Base-by-base conservation (phyloP, 1,284 basidiomycete species). In the Marasmius tenuissimus region DNA sequence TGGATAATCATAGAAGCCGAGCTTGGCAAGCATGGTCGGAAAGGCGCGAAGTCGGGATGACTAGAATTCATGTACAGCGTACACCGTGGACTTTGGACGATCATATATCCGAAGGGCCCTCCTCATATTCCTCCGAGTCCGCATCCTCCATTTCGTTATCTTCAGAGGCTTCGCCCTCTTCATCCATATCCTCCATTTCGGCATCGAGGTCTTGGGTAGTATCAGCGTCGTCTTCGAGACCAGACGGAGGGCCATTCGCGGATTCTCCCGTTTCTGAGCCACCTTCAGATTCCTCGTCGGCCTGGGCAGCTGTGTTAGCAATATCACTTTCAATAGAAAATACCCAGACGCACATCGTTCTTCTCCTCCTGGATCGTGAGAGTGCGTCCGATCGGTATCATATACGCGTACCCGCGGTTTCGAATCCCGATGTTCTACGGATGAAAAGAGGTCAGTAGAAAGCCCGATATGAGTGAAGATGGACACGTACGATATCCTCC, bases 281-380 rank as follows among this genome's bases (percentile, higher is more conserved):
- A 20, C 81, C 80, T 1, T 81, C 78, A 38, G 81, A 74, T 8
- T 77, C 77, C 34, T 80, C 77, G 42, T 83, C 81, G 27, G 79
- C 81, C 81, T 84, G 47, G 52, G 58, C 48, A 55, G 8, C 18
- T 16, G 34, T 54, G 48, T 50, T 4, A 63, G 62, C 20, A 35
- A 11, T 61, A 42, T 38, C 34, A 51, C 33, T 20, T 51, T 37
- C 18, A 57, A 35, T n/a, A 35, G 49, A 37, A 61, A 42, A 37
- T 37, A 58, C 49, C 61, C 33, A 53, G 14, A 42, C 35, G 76
- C 85, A 92, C 91, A 70, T 93, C 92, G 68, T 91, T 92, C 76
- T 90, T 91, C 74, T 93, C 91, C 70, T 93, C 91, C 64, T 88
- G 82, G 64, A 88, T 85, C 10, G 91, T 93, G 61, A 88, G 77